A percentile compares a stretch with the other conserved stretches of the same genome.
Evolutionary conservation across 345 rosid species (phyloP).

Genomic region (Populus alba): DNA sequence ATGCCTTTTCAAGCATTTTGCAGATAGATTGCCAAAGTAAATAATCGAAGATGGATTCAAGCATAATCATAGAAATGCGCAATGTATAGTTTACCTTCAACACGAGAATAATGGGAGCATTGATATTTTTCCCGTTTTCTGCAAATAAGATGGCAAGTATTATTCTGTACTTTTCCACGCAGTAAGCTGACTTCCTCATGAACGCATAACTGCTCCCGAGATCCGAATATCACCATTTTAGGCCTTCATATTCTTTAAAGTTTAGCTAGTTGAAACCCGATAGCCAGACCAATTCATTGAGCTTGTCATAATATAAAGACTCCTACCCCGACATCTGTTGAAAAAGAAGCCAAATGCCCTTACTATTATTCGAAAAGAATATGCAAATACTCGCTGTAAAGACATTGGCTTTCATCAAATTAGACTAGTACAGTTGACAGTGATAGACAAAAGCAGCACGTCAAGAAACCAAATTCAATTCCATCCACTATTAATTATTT

Average conservation of each 20-base stretch:
- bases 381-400: not conserved
- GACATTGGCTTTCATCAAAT: not conserved
- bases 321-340: not conserved
- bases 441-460: not conserved
- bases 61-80: not conserved
- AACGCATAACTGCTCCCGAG: constrained; percentile 89
- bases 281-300: not conserved
- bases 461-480: not conserved
- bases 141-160: constrained; percentile 72
- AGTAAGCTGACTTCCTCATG: constrained; percentile 80
- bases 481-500: not conserved
- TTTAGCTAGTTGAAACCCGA: constrained; percentile 7
- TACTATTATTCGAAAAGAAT: not conserved
- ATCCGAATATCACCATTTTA: constrained; percentile 85
- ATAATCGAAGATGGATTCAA: not conserved
- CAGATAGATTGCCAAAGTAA: not conserved
- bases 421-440: not conserved
- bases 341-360: not conserved
- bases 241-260: constrained; percentile 57
- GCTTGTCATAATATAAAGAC: not conserved
- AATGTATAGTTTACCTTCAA: constrained; percentile 35
- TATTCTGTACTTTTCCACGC: constrained; percentile 79
- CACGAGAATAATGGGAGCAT: constrained; percentile 56
- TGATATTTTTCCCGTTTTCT: constrained; percentile 53
- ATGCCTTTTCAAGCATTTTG: not conserved